Evolutionary conservation across 192 early-diverging fungal species (phyloP), one percentile per base, ranked within the genome.

Genomic region (Rhizophagus prolifer): DNA sequence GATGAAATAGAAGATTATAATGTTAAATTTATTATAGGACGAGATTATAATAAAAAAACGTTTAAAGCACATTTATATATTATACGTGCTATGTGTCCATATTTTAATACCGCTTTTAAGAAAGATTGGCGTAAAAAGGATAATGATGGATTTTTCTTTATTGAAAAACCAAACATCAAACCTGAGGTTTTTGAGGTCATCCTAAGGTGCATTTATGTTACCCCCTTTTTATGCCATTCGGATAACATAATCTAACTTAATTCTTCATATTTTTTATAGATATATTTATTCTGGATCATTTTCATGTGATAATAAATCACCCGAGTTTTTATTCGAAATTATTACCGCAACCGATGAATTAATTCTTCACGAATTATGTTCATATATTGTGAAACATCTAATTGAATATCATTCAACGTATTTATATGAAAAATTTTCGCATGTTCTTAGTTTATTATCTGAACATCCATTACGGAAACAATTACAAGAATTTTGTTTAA

Each of bases 121-220:
- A 14, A 30, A 8, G 64, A 30, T 28, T 66, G 64, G 64, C 2
- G 28, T 36, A 66, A 66, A 66, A 66, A 34, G 5, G 64, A 66
- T 34, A 26, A 66, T 36, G 26, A 36, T 66, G 28, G 64, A 8
- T 34, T 16, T 2, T 34, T 34, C 16, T 66, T 66, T 26, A 54
- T 54, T 6, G 34, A 36, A 30, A 66, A 66, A 30, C 64, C 64
- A 16, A 66, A 66, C 28, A 66, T 66, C n/a, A 66, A 66, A 66
- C 64, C 64, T 34, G 64, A 66, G 21, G 26, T 66, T 34, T 66
- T 66, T 66, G 64, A 66, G 21, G 14, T 31, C 28, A 66, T 66
- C 34, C 9, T 66, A 28, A 66, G 28, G 26, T 66, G 19, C 6
- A 19, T 54, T 4, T 7, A 21, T 7, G 16, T 19, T 54, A n/a